These are phyloP conservation scores for Dactylellina drechsleri DNA, from an alignment of 2,329 filamentous ascomycete species.

Conservation along the genomic window DNA sequence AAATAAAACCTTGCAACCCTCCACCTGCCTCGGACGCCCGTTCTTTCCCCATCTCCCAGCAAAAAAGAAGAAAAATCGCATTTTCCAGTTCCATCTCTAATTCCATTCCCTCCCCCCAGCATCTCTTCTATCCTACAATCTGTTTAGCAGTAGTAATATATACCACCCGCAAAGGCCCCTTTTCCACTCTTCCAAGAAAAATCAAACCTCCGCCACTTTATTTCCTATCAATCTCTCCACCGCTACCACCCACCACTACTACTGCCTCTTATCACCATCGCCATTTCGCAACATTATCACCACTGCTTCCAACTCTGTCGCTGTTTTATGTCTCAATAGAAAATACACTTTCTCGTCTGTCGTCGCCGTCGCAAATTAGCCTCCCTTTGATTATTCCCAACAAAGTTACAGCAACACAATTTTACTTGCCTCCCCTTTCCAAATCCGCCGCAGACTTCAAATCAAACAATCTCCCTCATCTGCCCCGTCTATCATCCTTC, in stretches of 20 bases:
- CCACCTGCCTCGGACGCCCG: slow-evolving; percentile 30
- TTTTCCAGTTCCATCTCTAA: slow-evolving; percentile 16
- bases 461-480: slow-evolving; percentile 45
- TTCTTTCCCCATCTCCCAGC: slow-evolving; percentile 20
- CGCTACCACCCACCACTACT: slow-evolving; percentile 17
- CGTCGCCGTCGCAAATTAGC: slow-evolving; percentile 55
- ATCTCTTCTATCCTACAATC: slow-evolving; percentile 4
- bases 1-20: slow-evolving; percentile 51
- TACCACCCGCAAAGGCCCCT: too few relatives aligned
- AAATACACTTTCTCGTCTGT: slow-evolving; percentile 45
- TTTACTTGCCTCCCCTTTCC: slow-evolving; percentile 34
- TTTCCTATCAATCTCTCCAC: slow-evolving; percentile 49
- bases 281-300: slow-evolving; percentile 6
- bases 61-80: slow-evolving; percentile 9
- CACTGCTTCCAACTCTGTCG: not conserved
- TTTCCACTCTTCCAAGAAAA: too few relatives aligned
- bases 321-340: not conserved
- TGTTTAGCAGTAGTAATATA: not conserved
- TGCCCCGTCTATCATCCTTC: slow-evolving; percentile 18
- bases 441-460: slow-evolving; percentile 53
- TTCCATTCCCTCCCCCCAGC: slow-evolving; percentile 36
- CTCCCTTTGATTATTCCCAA: slow-evolving; percentile 56
- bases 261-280: slow-evolving; percentile 5
- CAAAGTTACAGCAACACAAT: slow-evolving; percentile 7
- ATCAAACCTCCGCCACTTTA: slow-evolving; percentile 2